Evolutionary conservation across 1,284 basidiomycete species (phyloP).

Genomic region (Paramarasmius palmivorus): DNA sequence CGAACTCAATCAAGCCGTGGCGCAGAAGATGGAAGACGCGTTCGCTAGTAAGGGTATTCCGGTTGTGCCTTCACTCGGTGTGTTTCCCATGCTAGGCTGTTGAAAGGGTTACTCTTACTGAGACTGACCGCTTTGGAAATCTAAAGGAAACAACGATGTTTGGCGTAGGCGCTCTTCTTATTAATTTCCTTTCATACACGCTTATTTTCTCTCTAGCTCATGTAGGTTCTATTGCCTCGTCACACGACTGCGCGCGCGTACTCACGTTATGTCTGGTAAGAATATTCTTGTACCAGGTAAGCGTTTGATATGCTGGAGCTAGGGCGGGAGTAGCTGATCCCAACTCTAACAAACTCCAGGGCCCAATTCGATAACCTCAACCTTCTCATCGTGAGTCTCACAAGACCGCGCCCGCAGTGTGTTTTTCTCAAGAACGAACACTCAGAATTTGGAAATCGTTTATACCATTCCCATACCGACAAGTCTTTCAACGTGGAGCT

Average conservation of each 20-base stretch:
- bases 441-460: constrained; percentile 80
- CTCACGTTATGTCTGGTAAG: constrained; percentile 23
- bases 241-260: constrained; percentile 8
- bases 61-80: constrained; percentile 83
- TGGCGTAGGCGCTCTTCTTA: constrained; percentile 62
- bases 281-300: constrained; percentile 68
- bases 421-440: neutral
- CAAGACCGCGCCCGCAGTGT: neutral
- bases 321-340: constrained; percentile 8
- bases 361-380: constrained; percentile 79
- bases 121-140: neutral
- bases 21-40: constrained; percentile 68
- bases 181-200: constrained; percentile 19
- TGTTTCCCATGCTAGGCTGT: constrained; percentile 20
- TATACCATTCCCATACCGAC: constrained; percentile 80
- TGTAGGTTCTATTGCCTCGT: constrained; percentile 37
- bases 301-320: constrained; percentile 9
- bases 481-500: constrained; percentile 83
- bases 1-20: constrained; percentile 69
- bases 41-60: constrained; percentile 74
- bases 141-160: constrained; percentile 81
- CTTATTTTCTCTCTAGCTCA: constrained; percentile 46
- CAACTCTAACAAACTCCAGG: constrained; percentile 49
- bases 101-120: constrained; percentile 10
- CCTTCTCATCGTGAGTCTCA: constrained; percentile 64